phyloP scores from a whole-genome alignment of 768 basidiomycete genomes.

The Psilocybe cubensis region DNA sequence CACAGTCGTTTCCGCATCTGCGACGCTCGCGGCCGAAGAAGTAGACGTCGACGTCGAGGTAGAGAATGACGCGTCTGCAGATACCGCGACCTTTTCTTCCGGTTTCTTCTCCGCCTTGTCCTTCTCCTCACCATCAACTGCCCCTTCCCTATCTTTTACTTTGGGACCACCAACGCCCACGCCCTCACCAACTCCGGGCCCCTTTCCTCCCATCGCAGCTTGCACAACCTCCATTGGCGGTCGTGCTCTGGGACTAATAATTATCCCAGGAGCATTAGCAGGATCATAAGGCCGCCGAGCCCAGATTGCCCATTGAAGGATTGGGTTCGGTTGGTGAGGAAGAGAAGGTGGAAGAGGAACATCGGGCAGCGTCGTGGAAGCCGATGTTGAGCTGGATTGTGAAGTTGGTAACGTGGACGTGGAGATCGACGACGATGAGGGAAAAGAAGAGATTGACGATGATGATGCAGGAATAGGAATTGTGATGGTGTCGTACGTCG shows the following conservation, averaged over 20 bases:
- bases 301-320: slow-evolving; percentile 63
- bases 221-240: slow-evolving; percentile 65
- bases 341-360: neutral
- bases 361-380: neutral
- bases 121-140: neutral
- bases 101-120: neutral
- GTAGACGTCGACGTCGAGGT: slow-evolving; percentile 34
- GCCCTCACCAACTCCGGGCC: slow-evolving; percentile 41
- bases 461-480: neutral
- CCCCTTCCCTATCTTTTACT: neutral
- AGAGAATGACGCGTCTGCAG: neutral
- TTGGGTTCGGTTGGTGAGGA: slow-evolving; percentile 10
- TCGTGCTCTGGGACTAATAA: slow-evolving; percentile 65
- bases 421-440: neutral
- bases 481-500: neutral
- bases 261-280: slow-evolving; percentile 65
- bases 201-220: slow-evolving; percentile 54
- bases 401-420: neutral
- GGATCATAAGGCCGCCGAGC: slow-evolving; percentile 73
- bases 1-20: slow-evolving; percentile 48
- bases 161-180: slow-evolving; percentile 1
- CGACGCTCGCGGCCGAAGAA: slow-evolving; percentile 34
- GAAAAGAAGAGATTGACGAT: neutral
- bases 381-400: neutral
- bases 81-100: neutral